Base-by-base conservation (phyloP, 2,329 filamentous ascomycete genomes). In the Rutstroemia sp. region DNA sequence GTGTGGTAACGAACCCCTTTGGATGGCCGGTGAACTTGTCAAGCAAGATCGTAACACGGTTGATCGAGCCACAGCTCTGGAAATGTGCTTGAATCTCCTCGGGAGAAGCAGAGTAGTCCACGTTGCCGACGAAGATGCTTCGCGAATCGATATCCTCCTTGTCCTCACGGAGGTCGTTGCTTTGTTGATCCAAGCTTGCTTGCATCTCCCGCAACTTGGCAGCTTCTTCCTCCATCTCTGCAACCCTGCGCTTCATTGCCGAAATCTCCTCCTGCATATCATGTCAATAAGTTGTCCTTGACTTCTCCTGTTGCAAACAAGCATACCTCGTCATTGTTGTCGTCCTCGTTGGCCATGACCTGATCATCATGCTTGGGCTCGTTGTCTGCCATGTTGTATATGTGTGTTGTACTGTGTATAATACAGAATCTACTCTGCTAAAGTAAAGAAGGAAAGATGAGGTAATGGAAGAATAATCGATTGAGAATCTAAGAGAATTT, bases 11-110 rank as follows among this genome's bases (percentile, higher is more conserved):
- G 73, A 78, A 96, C 92, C 94, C 94, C 79, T 99, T 99, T n/a
- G 94, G 94, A 78, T 97, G 92, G 62, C 94, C 94, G 10, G 92
- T 96, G 70, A 96, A 97, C 77, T 99, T 99, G 76, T 99, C 94
- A 65, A 99, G 77, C 65, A 99, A 77, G 64, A 99, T 99, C 1
- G 94, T 99, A 58, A 99, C 94, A 59, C 94, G 87, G 74, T 99
- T 99, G 78, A 99, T 99, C 64, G 88, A 90, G 59, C 94, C 94
- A 68, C 91, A 95, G 77, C 86, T 95, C 78, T 96, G 91, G 76
- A 99, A 99, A 70, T 99, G 94, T 58, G 91, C 89, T 77, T 99
- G 94, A 58, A 99, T 94, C 76, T 99, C 94, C 75, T 99, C 94
- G 2, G 94, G 94, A 27, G 91, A 95, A 21, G 92, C 92, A 60